Evolutionary conservation across 176 grass and related monocot species (phyloP).

Genomic region (Oryza nivara): DNA sequence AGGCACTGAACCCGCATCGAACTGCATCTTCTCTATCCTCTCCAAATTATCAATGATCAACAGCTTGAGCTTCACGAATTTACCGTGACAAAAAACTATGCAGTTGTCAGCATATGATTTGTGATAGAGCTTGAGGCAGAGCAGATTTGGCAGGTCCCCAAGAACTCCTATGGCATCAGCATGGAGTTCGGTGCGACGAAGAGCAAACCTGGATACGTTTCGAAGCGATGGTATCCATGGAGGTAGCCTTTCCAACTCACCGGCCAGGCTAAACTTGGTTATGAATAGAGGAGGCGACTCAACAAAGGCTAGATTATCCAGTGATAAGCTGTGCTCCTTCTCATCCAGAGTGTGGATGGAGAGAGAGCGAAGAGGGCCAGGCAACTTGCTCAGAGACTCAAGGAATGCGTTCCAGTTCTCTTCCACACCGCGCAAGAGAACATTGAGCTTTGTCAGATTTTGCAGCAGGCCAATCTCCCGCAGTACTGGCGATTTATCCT

Average conservation of each 20-base stretch:
- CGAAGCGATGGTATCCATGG: not conserved
- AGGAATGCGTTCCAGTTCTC: not conserved
- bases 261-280: not conserved
- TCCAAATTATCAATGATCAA: conserved; percentile 21
- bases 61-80: conserved; percentile 20
- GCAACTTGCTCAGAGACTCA: not conserved
- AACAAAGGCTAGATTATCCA: not conserved
- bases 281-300: not conserved
- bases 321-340: not conserved
- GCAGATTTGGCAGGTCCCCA: not conserved
- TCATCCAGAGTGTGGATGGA: not conserved
- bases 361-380: not conserved
- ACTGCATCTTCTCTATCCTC: not conserved
- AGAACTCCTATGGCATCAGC: not conserved
- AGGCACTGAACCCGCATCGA: not conserved
- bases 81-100: not conserved
- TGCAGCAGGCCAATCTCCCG: not conserved
- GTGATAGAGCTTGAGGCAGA: not conserved
- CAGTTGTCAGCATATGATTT: not conserved
- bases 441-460: not conserved
- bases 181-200: not conserved
- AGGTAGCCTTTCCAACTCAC: not conserved
- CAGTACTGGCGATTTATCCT: not conserved
- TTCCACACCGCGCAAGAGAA: not conserved
- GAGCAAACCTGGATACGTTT: not conserved